phyloP scores from a whole-genome alignment of 352 stramenopile genomes.

The Phytophthora sojae region DNA sequence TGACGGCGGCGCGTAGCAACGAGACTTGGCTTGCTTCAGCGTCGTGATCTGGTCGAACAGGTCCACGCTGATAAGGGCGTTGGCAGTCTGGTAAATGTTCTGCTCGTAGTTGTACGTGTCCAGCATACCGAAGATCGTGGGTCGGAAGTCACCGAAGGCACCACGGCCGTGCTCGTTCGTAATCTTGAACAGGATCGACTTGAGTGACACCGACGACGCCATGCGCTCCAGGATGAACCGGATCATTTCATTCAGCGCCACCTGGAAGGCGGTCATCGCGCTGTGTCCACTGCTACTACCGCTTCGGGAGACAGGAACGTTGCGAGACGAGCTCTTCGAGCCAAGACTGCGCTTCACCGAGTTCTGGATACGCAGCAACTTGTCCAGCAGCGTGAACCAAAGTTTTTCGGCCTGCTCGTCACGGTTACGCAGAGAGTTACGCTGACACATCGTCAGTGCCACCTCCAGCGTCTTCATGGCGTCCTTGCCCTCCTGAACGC shows the following conservation, averaged over 20 bases:
- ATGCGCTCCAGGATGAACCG: conserved; percentile 95
- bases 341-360: conserved; percentile 91
- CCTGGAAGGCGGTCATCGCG: conserved; percentile 88
- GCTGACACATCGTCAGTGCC: conserved; percentile 93
- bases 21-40: conserved; percentile 77
- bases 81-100: conserved; percentile 90
- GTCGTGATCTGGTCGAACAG: conserved; percentile 87
- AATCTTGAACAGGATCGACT: conserved; percentile 95
- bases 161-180: conserved; percentile 94
- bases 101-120: conserved; percentile 93
- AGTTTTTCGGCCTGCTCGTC: conserved; percentile 93
- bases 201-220: conserved; percentile 93
- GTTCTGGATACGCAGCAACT: conserved; percentile 93
- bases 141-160: conserved; percentile 94
- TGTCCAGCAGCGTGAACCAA: conserved; percentile 96
- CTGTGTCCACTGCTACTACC: conserved; percentile 67
- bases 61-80: conserved; percentile 84
- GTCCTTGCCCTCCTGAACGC: conserved; percentile 73
- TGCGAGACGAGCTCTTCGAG: conserved; percentile 71
- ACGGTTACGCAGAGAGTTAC: conserved; percentile 89
- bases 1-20: conserved; percentile 75
- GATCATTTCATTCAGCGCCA: conserved; percentile 93
- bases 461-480: conserved; percentile 93
- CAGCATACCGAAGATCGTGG: conserved; percentile 95
- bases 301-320: conserved; percentile 44